Evolutionary conservation across 176 grass and related monocot species (phyloP).

Genomic region (Oryza brachyantha): DNA sequence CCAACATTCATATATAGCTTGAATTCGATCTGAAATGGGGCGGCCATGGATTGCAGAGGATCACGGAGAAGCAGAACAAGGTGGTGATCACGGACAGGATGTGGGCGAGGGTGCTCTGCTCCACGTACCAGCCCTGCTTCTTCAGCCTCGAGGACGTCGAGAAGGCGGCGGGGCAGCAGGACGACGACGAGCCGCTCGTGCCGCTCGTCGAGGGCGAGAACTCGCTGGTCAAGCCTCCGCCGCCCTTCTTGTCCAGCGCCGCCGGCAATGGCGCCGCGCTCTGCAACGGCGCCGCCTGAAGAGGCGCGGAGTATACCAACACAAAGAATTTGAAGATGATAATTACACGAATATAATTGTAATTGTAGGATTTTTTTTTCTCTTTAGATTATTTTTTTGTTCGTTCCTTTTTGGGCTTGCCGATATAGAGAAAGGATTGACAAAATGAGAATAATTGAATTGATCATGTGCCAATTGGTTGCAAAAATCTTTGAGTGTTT

Average conservation of each 20-base stretch:
- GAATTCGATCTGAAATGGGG: background rate
- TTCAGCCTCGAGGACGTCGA: slow-evolving; percentile 63
- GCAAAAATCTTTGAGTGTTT: background rate
- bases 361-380: background rate
- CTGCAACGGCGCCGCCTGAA: slow-evolving; percentile 31
- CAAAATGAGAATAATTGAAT: slow-evolving; percentile 8
- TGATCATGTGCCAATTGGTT: background rate
- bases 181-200: slow-evolving; percentile 35
- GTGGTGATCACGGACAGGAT: slow-evolving; percentile 86
- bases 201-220: slow-evolving; percentile 45
- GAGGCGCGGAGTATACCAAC: too few species aligned
- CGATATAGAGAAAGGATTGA: background rate
- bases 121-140: slow-evolving; percentile 91
- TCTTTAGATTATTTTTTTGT: slow-evolving; percentile 3
- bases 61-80: slow-evolving; percentile 82
- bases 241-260: slow-evolving; percentile 14
- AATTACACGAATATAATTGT: background rate
- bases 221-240: slow-evolving; percentile 18
- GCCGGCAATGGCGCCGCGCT: slow-evolving; percentile 27
- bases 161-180: slow-evolving; percentile 12
- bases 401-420: slow-evolving; percentile 14
- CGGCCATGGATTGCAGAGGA: slow-evolving; percentile 48
- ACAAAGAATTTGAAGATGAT: background rate
- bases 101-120: slow-evolving; percentile 84
- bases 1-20: too few species aligned